Evolutionary conservation across 2,329 filamentous ascomycete species (phyloP).

Genomic region (Chaetomium olivaceum): DNA sequence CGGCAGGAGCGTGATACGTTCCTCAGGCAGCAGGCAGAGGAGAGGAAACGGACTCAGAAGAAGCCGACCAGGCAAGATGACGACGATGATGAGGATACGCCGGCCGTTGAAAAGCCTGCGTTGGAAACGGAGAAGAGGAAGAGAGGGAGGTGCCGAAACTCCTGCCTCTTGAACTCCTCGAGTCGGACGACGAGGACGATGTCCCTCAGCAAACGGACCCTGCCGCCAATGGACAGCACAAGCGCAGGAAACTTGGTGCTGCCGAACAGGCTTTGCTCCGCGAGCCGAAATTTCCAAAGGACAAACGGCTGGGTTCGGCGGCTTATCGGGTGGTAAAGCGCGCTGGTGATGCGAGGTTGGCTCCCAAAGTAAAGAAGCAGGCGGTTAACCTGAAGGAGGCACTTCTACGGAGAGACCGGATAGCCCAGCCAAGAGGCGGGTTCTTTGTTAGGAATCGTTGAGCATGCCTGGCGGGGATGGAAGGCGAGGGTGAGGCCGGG

Average conservation of each 20-base stretch:
- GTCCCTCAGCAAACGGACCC: slow-evolving; percentile 31
- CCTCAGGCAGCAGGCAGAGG: slow-evolving; percentile 56
- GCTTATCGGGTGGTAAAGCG: slow-evolving; percentile 53
- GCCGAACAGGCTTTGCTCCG: slow-evolving; percentile 43
- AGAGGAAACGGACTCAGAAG: slow-evolving; percentile 44
- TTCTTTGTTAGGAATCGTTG: slow-evolving; percentile 45
- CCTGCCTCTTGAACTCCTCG: slow-evolving; percentile 57
- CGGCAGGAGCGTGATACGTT: slow-evolving; percentile 56
- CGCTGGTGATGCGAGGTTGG: slow-evolving; percentile 48
- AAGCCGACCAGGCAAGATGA: slow-evolving; percentile 30
- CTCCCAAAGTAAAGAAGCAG: slow-evolving; percentile 50
- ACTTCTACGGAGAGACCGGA: slow-evolving; percentile 49
- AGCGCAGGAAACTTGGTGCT: slow-evolving; percentile 48
- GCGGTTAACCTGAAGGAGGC: slow-evolving; percentile 46
- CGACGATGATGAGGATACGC: slow-evolving; percentile 27
- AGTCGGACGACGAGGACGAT: slow-evolving; percentile 50
- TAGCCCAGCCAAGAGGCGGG: slow-evolving; percentile 43
- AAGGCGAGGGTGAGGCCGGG: background rate
- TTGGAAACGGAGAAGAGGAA: slow-evolving; percentile 36
- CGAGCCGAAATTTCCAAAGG: slow-evolving; percentile 45
- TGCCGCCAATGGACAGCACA: slow-evolving; percentile 36
- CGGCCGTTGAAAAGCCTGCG: slow-evolving; percentile 16
- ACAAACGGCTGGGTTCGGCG: slow-evolving; percentile 54
- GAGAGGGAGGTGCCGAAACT: slow-evolving; percentile 45
- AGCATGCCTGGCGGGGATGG: background rate